phyloP scores from a whole-genome alignment of 1,139 yeast species.

The Schwanniomyces etchellsii region DNA sequence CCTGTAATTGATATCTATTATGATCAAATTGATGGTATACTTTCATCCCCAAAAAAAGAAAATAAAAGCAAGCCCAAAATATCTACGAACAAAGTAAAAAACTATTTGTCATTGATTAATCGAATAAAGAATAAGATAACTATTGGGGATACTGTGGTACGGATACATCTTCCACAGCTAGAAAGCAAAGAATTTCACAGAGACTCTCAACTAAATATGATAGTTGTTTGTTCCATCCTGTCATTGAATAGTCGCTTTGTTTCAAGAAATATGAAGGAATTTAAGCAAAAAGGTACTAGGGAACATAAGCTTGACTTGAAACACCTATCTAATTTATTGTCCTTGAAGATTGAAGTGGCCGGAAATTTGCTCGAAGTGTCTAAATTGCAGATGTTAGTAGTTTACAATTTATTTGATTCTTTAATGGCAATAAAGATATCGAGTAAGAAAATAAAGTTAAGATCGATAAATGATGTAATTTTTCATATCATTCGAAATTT shows the following conservation, averaged over 20 bases:
- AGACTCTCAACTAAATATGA: slow-evolving; percentile 22
- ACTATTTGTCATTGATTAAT: no score
- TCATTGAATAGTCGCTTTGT: slow-evolving; percentile 23
- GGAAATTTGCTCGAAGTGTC: slow-evolving; percentile 27
- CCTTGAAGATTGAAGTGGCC: slow-evolving; percentile 21
- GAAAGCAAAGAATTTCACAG: slow-evolving; percentile 23
- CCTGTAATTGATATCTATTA: not conserved
- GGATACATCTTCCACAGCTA: slow-evolving; percentile 27
- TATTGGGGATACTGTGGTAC: not conserved
- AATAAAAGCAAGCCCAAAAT: no score
- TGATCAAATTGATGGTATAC: not conserved
- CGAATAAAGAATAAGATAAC: not conserved
- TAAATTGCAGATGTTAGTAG: slow-evolving; percentile 22
- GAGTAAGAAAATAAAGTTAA: slow-evolving; percentile 23
- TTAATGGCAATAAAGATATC: slow-evolving; percentile 19
- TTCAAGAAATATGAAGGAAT: slow-evolving; percentile 9
- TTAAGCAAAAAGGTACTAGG: slow-evolving; percentile 7
- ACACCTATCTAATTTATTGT: slow-evolving; percentile 9
- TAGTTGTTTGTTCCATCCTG: slow-evolving; percentile 18
- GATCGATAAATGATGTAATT: slow-evolving; percentile 33
- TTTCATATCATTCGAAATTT: slow-evolving; percentile 33
- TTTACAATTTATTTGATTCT: slow-evolving; percentile 20
- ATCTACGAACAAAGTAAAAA: no score
- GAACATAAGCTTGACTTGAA: slow-evolving; percentile 25
- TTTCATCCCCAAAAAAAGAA: no score